Percentiles rank a stretch among this genome's conserved stretches.
These are phyloP conservation scores for Zostera marina DNA, from an alignment of 116 monocot genomes.

Conservation along the genomic window DNA sequence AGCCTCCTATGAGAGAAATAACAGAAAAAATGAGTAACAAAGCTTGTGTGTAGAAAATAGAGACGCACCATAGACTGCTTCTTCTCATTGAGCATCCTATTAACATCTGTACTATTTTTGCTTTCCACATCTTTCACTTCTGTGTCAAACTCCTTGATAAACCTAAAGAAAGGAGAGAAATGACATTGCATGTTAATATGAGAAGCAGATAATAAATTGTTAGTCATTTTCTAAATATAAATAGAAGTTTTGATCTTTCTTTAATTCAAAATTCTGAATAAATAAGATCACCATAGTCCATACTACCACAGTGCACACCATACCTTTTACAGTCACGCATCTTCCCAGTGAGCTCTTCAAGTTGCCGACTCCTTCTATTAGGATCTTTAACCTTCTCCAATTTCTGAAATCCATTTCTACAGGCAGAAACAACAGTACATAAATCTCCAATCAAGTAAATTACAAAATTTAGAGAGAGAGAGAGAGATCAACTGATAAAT, in stretches of 20 bases:
- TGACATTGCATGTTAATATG: too few relatives aligned
- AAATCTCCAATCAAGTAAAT: not conserved
- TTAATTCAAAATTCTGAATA: not conserved
- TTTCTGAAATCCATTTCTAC: conserved; percentile 86
- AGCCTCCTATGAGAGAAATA: not conserved
- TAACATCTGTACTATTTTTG: conserved; percentile 29
- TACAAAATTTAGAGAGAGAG: not conserved
- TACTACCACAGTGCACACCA: not conserved
- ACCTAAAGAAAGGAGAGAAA: conserved; percentile 22
- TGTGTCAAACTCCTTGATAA: conserved; percentile 84
- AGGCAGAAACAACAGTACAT: too few relatives aligned
- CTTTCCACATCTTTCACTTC: conserved; percentile 50
- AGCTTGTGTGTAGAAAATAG: not conserved
- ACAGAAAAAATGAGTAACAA: not conserved
- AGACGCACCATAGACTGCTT: conserved; percentile 65
- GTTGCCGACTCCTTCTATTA: conserved; percentile 50
- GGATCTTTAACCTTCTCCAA: conserved; percentile 68
- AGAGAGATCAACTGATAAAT: too few relatives aligned
- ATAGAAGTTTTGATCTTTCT: too few relatives aligned
- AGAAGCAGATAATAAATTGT: too few relatives aligned
- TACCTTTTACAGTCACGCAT: conserved; percentile 93
- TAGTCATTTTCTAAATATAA: too few relatives aligned
- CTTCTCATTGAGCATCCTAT: conserved; percentile 50
- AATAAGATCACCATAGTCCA: not conserved
- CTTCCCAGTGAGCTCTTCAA: conserved; percentile 85